Evolutionary conservation across 306 rosid genomes (phyloP), one percentile per base, ranked within the genome.

Genomic region (Cotoneaster glaucophyllus): DNA sequence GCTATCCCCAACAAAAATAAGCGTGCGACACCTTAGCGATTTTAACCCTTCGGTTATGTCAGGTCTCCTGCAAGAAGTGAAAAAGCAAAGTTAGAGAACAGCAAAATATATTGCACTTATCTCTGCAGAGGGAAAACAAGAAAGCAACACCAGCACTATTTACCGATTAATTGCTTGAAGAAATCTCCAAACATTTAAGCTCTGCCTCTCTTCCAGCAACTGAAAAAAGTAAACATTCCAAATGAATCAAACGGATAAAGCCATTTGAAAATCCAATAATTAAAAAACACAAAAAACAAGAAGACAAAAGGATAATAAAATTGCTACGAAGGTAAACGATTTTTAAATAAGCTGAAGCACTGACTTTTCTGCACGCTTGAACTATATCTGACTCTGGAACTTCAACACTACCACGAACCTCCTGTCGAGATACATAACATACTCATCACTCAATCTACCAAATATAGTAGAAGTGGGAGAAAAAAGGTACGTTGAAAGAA

Each of bases 301-400:
- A 50, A 50, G 8, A 48, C 15, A 41, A 3, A 41, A 41, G 54
- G 54, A 17, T 21, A 17, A 50, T 15, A 2, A 18, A 50, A 50
- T 1, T 54, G 75, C 31, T 82, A 78, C 64, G 67, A 10, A 69
- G 64, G 31, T 67, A 19, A 44, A 67, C 45, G 19, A 68, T 57
- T 58, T 48, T 67, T 53, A 78, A 73, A 61, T 29, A 67, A 71
- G 81, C 67, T 50, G 34, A 26, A 74, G 72, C 75, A 88, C 92
- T 82, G 37, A 93, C 98, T 78, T 83, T 91, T 88, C 91, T 82
- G 88, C 97, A 91, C 39, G 98, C 97, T 86, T 89, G 97, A 80
- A 89, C 98, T 48, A 91, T 85, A 85, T 93, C 97, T 1, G 98
- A 91, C 83, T 93, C 98, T 32, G 93, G 92, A 77, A 91, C 85